Evolutionary conservation across 805 yeast species (phyloP), one percentile per base, ranked within the genome.

Genomic region (Ogataea nakhonphanomensis): DNA sequence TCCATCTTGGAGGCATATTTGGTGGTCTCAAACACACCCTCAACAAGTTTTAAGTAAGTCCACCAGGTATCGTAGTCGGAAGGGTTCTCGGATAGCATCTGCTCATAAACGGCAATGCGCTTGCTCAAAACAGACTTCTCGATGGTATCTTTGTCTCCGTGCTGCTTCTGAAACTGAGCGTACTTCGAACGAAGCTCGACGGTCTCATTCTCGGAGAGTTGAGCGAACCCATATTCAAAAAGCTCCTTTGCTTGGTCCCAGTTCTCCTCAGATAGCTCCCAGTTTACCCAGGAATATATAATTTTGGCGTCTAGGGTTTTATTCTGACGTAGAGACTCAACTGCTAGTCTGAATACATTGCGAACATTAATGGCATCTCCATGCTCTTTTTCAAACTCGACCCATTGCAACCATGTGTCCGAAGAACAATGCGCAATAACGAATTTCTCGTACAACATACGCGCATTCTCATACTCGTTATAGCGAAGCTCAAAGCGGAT

Each of bases 31-130:
- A 53, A 13, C 4, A 67, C 51, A 5, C 55, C 54, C 37, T 73
- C 73, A 9, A 79, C 51, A 17, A 86, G 55, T 9, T 73, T 67
- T 2, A 87, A 44, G 52, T 80, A 81, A 0, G 75, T 57, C 91
- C 95, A 89, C 97, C 98, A 90, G 0, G 79, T 64, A 52, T 84
- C 93, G 58, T 78, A 80, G 61, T 86, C 85, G 0, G 41, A 29
- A 1, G 87, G 80, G 37, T 74, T 66, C 8, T 54, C 49, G 6
- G 54, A 43, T 10, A 85, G 50, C 14, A 62, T 66, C 3, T 63
- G 57, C 51, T 81, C 80, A 55, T 84, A 86, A 38, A 66, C 66
- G 6, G 67, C 58, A 44, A 70, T 73, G 43, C 95, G 65, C 51
- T 82, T 83, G 2, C 62, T 46, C 12, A 76, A 45, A 0, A 83